Evolutionary conservation across 2,329 filamentous ascomycete genomes (phyloP).

Genomic region (Hansfordia pulvinata): DNA sequence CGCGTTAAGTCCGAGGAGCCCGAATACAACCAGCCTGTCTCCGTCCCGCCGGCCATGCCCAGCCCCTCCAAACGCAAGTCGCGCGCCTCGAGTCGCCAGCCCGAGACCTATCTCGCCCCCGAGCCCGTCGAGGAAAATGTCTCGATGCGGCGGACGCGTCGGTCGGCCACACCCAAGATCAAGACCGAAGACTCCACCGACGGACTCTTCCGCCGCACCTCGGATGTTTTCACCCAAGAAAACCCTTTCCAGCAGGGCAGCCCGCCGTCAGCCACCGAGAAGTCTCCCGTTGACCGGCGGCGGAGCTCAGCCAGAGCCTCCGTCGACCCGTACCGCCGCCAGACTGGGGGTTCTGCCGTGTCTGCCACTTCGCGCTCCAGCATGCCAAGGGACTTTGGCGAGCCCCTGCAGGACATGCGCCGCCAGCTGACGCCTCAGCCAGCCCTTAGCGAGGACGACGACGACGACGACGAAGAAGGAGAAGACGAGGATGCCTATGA

Average conservation of each 20-base stretch:
- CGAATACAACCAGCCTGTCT: slow-evolving; percentile 18
- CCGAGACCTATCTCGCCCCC: slow-evolving; percentile 34
- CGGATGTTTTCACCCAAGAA: slow-evolving; percentile 64
- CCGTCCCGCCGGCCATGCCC: slow-evolving; percentile 19
- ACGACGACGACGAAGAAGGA: slow-evolving; percentile 45
- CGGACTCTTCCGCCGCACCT: slow-evolving; percentile 23
- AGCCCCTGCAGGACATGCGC: slow-evolving; percentile 29
- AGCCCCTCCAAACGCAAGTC: slow-evolving; percentile 42
- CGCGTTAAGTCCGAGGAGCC: slow-evolving; percentile 38
- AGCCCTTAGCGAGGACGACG: slow-evolving; percentile 21
- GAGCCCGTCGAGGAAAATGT: slow-evolving; percentile 29
- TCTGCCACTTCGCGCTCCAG: slow-evolving; percentile 39
- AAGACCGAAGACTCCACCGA: slow-evolving; percentile 41
- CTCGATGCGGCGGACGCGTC: slow-evolving; percentile 35
- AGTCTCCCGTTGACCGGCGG: slow-evolving; percentile 33
- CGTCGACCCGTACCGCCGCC: too few relatives aligned
- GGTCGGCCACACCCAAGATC: slow-evolving; percentile 35
- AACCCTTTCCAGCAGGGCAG: slow-evolving; percentile 89
- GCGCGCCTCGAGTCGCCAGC: slow-evolving; percentile 39
- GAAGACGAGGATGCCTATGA: slow-evolving; percentile 50
- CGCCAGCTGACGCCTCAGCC: slow-evolving; percentile 19
- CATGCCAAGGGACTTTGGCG: slow-evolving; percentile 43
- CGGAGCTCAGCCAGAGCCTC: too few relatives aligned
- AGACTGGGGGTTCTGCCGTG: slow-evolving; percentile 27
- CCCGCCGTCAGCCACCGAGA: slow-evolving; percentile 43